Evolutionary conservation across 208 protist genomes (phyloP), one percentile per base, ranked within the genome.

Genomic region (Leishmania aethiopica): DNA sequence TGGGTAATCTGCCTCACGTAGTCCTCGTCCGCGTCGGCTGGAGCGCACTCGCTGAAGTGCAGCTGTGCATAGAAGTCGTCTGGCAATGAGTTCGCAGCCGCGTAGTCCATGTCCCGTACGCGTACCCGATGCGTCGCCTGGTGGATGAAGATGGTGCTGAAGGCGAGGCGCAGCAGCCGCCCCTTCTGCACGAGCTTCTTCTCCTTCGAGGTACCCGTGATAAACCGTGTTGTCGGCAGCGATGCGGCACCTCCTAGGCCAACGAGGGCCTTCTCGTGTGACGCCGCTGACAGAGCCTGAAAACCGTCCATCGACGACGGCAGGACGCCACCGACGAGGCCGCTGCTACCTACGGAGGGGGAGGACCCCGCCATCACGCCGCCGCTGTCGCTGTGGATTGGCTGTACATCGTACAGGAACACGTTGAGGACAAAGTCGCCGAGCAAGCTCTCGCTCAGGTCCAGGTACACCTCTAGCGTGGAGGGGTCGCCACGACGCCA

Each of bases 71-170:
- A 95, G 81, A 94, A 94, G 86, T 95, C 91, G 59, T 90, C 85
- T 37, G 89, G 80, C 4, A 96, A 64, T 17, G 76, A 55, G 74
- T 88, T 94, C 37, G 84, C 79, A 22, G 40, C 25, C 19, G 86
- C 89, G 85, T 94, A 93, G 89, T 96, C 93, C 93, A 96, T 95
- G 69, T 93, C 89, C 47, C 88, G 90, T 53, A 89, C 76, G 2
- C 86, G 83, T 19, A 96, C 86, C 10, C 91, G 91, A 60, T 95
- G 89, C 17, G 67, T 84, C n/a, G 86, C 71, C 67, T 95, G 86
- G 22, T 87, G 86, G 37, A 95, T 84, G 79, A 96, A 96, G 71
- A 96, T 91, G 59, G 91, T 96, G 79, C 91, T 96, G 78, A 95
- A 95, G 78, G 93, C 93, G 40, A 90, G 87, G 35, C 93, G 90